Evolutionary conservation across 2,329 filamentous ascomycete genomes (phyloP).

Genomic region (Whalleya microplaca): DNA sequence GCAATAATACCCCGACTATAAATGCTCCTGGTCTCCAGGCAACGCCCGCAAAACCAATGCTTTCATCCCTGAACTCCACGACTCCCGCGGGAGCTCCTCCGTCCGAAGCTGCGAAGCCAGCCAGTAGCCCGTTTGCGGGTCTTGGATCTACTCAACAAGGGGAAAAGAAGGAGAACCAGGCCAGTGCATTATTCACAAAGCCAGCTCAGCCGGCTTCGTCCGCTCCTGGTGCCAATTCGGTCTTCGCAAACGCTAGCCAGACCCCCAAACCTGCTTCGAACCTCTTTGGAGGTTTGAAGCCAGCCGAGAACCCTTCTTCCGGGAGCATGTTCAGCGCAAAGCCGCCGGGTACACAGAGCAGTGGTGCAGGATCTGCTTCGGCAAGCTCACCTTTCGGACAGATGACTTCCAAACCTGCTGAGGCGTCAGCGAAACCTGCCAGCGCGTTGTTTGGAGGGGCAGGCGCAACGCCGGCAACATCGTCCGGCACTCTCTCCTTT

Average conservation of each 20-base stretch:
- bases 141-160: constrained; percentile 47
- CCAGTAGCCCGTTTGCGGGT: constrained; percentile 34
- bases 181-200: constrained; percentile 24
- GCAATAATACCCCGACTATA: constrained; percentile 24
- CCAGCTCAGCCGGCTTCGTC: constrained; percentile 36
- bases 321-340: constrained; percentile 30
- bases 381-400: constrained; percentile 25
- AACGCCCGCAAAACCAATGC: constrained; percentile 53
- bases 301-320: constrained; percentile 28
- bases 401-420: constrained; percentile 29
- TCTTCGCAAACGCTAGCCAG: constrained; percentile 25
- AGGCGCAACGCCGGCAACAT: constrained; percentile 13
- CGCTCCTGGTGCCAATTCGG: constrained; percentile 25
- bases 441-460: constrained; percentile 29
- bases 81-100: constrained; percentile 61
- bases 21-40: constrained; percentile 32
- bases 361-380: constrained; percentile 14
- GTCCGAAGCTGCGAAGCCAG: constrained; percentile 39
- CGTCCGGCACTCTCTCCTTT: constrained; percentile 30
- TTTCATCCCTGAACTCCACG: constrained; percentile 53
- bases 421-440: constrained; percentile 25
- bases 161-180: constrained; percentile 29
- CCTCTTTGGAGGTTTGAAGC: constrained; percentile 32
- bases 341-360: constrained; percentile 21
- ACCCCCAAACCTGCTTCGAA: constrained; percentile 19